Conservation (phyloP, 2,329 filamentous ascomycete genomes). For the Epichloe sp. region DNA sequence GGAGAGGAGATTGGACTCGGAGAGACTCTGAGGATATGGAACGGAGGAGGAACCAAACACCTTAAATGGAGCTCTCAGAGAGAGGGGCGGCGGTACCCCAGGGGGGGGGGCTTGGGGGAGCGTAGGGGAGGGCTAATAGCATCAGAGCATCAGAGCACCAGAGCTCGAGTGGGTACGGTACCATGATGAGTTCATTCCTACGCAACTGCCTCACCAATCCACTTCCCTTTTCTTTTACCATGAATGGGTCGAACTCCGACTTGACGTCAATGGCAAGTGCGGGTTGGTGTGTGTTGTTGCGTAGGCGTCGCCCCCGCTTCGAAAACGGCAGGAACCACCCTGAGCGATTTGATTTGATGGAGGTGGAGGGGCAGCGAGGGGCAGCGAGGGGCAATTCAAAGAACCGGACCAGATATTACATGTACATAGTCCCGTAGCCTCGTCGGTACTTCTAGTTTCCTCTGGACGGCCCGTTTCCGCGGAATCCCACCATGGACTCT, state of each 20-base stretch:
- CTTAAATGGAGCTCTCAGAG: background rate
- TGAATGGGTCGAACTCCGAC: background rate
- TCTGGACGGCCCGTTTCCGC: too few species aligned
- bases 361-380: background rate
- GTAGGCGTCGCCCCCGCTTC: background rate
- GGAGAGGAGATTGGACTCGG: background rate
- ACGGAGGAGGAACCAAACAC: background rate
- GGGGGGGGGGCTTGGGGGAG: background rate
- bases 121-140: background rate
- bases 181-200: conserved; percentile 2
- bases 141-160: background rate
- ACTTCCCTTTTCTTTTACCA: background rate
- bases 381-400: background rate
- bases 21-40: background rate
- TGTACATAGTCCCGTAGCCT: too few species aligned
- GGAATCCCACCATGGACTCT: too few species aligned
- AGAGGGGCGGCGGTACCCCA: background rate
- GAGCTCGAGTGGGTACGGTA: conserved; percentile 5
- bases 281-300: background rate
- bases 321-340: background rate
- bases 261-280: background rate
- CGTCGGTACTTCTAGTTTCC: too few species aligned
- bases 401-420: too few species aligned
- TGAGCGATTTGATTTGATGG: background rate
- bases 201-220: background rate